Evolutionary conservation across 2,329 filamentous ascomycete species (phyloP).

Genomic region (Pseudocercospora fijiensis): DNA sequence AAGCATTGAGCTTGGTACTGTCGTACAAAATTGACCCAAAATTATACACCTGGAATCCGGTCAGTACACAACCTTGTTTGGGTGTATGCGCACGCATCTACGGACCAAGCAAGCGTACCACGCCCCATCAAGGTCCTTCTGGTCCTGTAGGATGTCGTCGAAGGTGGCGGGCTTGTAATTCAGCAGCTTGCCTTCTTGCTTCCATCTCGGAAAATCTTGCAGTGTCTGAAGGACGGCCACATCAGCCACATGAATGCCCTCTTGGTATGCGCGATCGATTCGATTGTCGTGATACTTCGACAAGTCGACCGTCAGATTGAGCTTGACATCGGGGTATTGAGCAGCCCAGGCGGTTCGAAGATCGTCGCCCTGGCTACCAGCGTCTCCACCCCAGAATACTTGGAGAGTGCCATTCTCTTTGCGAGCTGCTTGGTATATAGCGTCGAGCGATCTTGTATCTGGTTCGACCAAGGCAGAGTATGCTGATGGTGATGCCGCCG

Average conservation of each 20-base stretch:
- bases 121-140: constrained; percentile 47
- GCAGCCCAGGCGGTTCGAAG: constrained; percentile 49
- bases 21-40: constrained; percentile 36
- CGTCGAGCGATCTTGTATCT: constrained; percentile 51
- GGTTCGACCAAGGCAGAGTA: constrained; percentile 19
- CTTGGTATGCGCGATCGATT: constrained; percentile 41
- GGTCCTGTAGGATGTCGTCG: constrained; percentile 44
- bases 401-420: constrained; percentile 50
- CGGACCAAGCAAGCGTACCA: constrained; percentile 45
- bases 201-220: constrained; percentile 56
- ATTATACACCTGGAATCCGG: constrained; percentile 13
- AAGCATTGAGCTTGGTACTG: constrained; percentile 38
- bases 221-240: constrained; percentile 52
- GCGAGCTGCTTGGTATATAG: constrained; percentile 53
- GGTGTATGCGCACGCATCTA: constrained; percentile 2
- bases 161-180: constrained; percentile 53
- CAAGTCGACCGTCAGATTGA: constrained; percentile 56
- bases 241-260: constrained; percentile 48
- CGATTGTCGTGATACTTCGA: constrained; percentile 56
- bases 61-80: neutral
- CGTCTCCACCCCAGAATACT: constrained; percentile 44
- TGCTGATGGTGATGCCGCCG: too few relatives aligned
- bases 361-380: constrained; percentile 37
- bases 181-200: constrained; percentile 48
- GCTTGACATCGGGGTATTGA: constrained; percentile 51